Percentiles rank a stretch among this genome's conserved stretches.
These are phyloP conservation scores for Ceriops decandra DNA, from an alignment of 345 rosid genomes.

Conservation along the genomic window DNA sequence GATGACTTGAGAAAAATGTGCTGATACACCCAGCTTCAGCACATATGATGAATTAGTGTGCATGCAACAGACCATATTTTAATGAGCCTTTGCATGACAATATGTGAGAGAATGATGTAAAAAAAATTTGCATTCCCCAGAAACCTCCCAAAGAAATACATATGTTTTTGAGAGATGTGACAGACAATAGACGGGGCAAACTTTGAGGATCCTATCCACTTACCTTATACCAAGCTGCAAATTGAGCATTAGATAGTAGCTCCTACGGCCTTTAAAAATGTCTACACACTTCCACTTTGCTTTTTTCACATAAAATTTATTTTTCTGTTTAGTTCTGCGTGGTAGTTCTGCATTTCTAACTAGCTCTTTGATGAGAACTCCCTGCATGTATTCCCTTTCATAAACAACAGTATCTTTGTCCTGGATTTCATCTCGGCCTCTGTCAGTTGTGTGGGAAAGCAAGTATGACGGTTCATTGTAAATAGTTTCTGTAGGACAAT, in stretches of 20 bases:
- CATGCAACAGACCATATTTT: not conserved
- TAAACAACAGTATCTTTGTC: constrained; percentile 38
- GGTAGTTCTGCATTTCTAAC: constrained; percentile 32
- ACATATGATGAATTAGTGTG: not conserved
- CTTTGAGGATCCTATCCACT: constrained; percentile 9
- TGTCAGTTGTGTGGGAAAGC: constrained; percentile 33
- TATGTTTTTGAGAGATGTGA: not conserved
- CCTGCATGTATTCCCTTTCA: constrained; percentile 93
- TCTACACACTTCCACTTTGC: constrained; percentile 40
- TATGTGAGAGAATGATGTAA: too few relatives aligned
- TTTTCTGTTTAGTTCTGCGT: constrained; percentile 40
- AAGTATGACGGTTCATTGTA: constrained; percentile 34
- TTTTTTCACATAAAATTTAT: constrained; percentile 42
- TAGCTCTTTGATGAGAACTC: constrained; percentile 70
- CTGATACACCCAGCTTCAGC: not conserved
- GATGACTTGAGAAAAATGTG: not conserved
- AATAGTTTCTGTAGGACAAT: constrained; percentile 36
- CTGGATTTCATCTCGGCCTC: constrained; percentile 43
- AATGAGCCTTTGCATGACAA: not conserved
- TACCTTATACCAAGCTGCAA: constrained; percentile 98
- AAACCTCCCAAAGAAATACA: not conserved
- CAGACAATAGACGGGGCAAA: not conserved
- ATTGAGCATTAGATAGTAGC: constrained; percentile 73
- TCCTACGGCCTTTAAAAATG: constrained; percentile 43
- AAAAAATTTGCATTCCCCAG: too few relatives aligned